A percentile compares a stretch with the other conserved stretches of the same genome.
Evolutionary conservation across 805 yeast species (phyloP).

Genomic region (Grigorovia yakushimaensis): DNA sequence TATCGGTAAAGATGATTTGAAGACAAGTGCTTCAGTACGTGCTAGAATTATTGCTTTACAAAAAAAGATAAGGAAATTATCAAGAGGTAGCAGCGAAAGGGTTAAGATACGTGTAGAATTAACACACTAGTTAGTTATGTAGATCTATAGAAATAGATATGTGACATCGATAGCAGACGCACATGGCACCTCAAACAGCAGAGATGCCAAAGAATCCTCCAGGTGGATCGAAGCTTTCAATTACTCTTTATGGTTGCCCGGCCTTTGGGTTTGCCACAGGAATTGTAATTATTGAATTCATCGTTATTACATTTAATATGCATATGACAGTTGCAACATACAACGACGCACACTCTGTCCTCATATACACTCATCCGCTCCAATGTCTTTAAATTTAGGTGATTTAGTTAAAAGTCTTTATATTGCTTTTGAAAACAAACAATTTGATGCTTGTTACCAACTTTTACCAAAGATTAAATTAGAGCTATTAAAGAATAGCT

Average conservation of each 20-base stretch:
- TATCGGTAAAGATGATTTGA: slow-evolving; percentile 43
- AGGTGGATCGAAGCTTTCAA: too few species aligned
- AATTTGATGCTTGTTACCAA: slow-evolving; percentile 51
- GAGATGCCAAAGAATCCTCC: too few species aligned
- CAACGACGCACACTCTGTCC: too few species aligned
- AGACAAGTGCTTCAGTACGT: slow-evolving; percentile 50
- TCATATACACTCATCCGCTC: too few species aligned
- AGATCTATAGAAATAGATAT: background rate
- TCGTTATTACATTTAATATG: too few species aligned
- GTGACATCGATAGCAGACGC: too few species aligned
- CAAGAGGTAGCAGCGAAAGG: slow-evolving; percentile 39
- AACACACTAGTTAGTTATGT: slow-evolving; percentile 14
- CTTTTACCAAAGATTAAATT: slow-evolving; percentile 66
- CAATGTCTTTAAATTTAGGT: slow-evolving; percentile 37
- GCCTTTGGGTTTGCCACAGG: background rate
- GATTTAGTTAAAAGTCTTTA: slow-evolving; percentile 62
- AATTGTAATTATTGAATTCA: too few species aligned
- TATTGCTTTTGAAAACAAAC: slow-evolving; percentile 47
- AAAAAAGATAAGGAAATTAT: slow-evolving; percentile 49
- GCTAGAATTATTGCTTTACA: slow-evolving; percentile 50
- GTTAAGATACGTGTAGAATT: slow-evolving; percentile 44
- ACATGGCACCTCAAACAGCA: slow-evolving; percentile 15
- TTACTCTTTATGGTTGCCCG: slow-evolving; percentile 29
- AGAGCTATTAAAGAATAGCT: slow-evolving; percentile 65
- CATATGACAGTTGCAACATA: too few species aligned